Conservation (phyloP, 768 basidiomycete genomes). For the Flagelloscypha sp. region DNA sequence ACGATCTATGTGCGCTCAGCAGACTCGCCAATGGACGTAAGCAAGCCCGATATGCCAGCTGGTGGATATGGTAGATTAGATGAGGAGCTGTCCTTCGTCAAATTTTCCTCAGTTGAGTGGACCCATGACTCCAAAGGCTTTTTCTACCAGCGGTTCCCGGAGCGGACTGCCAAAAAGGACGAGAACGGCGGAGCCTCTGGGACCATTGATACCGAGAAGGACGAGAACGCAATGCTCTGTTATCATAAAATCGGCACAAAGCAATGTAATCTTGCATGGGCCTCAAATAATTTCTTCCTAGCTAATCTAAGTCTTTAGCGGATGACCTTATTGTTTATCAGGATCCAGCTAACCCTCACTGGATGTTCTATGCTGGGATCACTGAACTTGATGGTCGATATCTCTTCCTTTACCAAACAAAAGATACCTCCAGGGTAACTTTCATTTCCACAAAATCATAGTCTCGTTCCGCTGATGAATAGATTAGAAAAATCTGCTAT, state of each 20-base stretch:
- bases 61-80: conserved; percentile 45
- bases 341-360: conserved; percentile 55
- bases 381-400: conserved; percentile 61
- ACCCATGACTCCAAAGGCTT: conserved; percentile 74
- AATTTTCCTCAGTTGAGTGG: conserved; percentile 70
- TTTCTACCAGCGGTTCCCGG: conserved; percentile 77
- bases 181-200: conserved; percentile 46
- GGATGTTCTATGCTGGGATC: conserved; percentile 50
- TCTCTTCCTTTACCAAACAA: conserved; percentile 41
- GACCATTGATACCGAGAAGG: conserved; percentile 54
- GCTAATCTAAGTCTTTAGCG: conserved; percentile 26
- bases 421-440: conserved; percentile 58
- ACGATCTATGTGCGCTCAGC: conserved; percentile 64
- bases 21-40: conserved; percentile 41
- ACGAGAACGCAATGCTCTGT: conserved; percentile 64
- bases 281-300: conserved; percentile 3
- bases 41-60: conserved; percentile 27
- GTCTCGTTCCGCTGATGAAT: neutral
- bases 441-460: conserved; percentile 1
- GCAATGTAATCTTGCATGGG: conserved; percentile 40
- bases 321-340: conserved; percentile 62
- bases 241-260: conserved; percentile 68
- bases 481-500: conserved; percentile 61
- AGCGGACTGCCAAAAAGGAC: conserved; percentile 34
- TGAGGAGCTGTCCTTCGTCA: conserved; percentile 68